Base-by-base conservation (phyloP, 176 grass and related monocot species). In the Raddia guianensis region DNA sequence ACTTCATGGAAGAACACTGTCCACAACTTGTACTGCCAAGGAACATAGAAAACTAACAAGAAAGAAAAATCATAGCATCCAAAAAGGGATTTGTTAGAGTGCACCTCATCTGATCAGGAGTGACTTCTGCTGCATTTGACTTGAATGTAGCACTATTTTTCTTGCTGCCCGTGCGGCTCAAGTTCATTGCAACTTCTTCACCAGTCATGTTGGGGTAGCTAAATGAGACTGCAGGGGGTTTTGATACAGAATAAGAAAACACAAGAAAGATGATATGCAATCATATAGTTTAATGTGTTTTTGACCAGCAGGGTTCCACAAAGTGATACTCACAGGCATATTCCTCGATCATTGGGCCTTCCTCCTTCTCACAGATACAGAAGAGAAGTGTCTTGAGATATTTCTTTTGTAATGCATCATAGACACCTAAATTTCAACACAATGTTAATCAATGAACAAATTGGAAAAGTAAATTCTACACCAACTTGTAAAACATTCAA, bases 21-120 rank as follows among this genome's bases (percentile, higher is more conserved):
- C 71, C 59, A 13, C 40, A 55, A 66, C 6, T 37, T 52, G n/a
- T 10, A 42, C 46, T 60, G 13, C 13, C 18, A 53, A 66, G 49
- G 12, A 78, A 12, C 35, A 80, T 20, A 72, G 59, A 73, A 43
- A 70, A 84, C 67, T 84, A 66, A 54, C 3, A 68, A 46, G 13
- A 80, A 80, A 46, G 20, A 40, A 43, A 53, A 50, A 81, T 14
- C 27, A 37, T 10, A 6, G 42, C 75, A 75, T 55, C 76, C 76
- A 74, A 49, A 66, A 49, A 81, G 64, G 66, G 57, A 72, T 51
- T 67, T 46, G 51, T 57, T 77, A 56, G 56, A 72, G 48, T 56
- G 34, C 48, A 98, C 96, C 96, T 98, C 96, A 98, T 98, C 90
- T 91, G 90, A 75, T 98, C 96, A 80, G 96, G 95, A 81, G 88